Evolutionary conservation across 2,329 filamentous ascomycete species (phyloP).

Genomic region (Ceratocystis lukuohia): DNA sequence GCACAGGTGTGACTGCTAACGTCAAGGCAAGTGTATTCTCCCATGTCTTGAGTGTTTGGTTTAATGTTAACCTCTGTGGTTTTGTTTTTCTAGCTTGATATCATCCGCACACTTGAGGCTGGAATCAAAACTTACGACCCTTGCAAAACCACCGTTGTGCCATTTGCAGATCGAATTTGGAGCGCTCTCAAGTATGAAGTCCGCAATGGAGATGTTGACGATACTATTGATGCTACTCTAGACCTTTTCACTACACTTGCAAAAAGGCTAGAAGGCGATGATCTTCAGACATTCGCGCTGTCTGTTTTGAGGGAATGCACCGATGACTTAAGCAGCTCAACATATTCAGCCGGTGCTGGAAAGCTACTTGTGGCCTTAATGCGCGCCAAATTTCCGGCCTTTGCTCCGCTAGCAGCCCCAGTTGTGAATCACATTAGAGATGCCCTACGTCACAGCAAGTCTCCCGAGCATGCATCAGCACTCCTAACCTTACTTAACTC

Average conservation of each 20-base stretch:
- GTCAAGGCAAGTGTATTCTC: conserved; percentile 35
- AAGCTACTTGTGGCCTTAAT: conserved; percentile 39
- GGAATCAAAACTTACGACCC: conserved; percentile 39
- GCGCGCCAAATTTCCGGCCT: conserved; percentile 36
- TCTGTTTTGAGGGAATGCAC: conserved; percentile 40
- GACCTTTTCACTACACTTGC: conserved; percentile 40
- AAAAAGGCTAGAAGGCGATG: conserved; percentile 32
- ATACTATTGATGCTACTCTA: conserved; percentile 43
- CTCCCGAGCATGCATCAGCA: conserved; percentile 37
- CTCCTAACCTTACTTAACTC: conserved; percentile 39
- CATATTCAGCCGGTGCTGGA: conserved; percentile 40
- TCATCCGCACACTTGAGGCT: conserved; percentile 41
- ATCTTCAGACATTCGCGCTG: conserved; percentile 35
- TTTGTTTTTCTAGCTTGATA: conserved; percentile 34
- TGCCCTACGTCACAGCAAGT: conserved; percentile 38
- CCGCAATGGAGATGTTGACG: conserved; percentile 45
- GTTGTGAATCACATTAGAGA: conserved; percentile 37
- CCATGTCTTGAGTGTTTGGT: too few relatives aligned
- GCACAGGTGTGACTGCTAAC: conserved; percentile 43
- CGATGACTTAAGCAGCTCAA: conserved; percentile 39
- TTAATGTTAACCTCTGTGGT: neutral
- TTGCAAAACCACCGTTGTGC: conserved; percentile 34
- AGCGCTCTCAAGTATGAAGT: conserved; percentile 50
- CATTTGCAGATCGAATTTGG: conserved; percentile 41
- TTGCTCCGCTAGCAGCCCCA: conserved; percentile 35